Base-by-base conservation (phyloP, 2,329 filamentous ascomycete species). In the Didymella keratinophila region DNA sequence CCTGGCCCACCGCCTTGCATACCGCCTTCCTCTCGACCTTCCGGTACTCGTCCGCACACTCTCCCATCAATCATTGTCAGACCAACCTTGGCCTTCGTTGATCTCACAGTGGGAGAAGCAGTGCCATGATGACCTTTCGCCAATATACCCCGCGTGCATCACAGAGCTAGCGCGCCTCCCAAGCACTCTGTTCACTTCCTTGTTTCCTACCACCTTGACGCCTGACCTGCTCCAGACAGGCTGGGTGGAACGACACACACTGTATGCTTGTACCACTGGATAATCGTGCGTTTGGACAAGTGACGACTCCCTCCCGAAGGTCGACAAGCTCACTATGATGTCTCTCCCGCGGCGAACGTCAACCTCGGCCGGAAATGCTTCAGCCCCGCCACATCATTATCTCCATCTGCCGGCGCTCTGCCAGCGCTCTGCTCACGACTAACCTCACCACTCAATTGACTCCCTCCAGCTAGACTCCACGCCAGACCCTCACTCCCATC, bases 1-100 rank as follows among this genome's bases (percentile, higher is more conserved):
- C 55, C 62, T 58, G 45, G 27, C 45, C 61, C 56, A 68, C 66
- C 65, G 66, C 66, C 63, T 52, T 41, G 41, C 41, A 27, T 28
- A 20, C 43, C 27, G 43, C 43, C 42, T 25, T 18, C n/a, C 7
- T 5, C 18, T 20, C 4, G 36, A 20, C n/a, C 2, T 3, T 30
- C n/a, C 36, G 3, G 36, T 37, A 7, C 36, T 37, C 36, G 9
- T 11, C 10, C 28, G 7, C 8, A 10, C 7, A 30, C 28, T 32
- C n/a, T 18, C 36, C 10, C n/a, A 4, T 20, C 36, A 1, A 20
- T 9, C 8, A 6, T 20, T 20, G n/a, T 18, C n/a, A 39, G 36
- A 39, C n/a, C n/a, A 11, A 39, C 18, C 8, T 28, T 2, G 27
- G 27, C 9, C 30, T 34, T n/a, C n/a, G n/a, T n/a, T n/a, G n/a